Conservation (phyloP, 2,329 filamentous ascomycete genomes). For the Calonectria naviculata region DNA sequence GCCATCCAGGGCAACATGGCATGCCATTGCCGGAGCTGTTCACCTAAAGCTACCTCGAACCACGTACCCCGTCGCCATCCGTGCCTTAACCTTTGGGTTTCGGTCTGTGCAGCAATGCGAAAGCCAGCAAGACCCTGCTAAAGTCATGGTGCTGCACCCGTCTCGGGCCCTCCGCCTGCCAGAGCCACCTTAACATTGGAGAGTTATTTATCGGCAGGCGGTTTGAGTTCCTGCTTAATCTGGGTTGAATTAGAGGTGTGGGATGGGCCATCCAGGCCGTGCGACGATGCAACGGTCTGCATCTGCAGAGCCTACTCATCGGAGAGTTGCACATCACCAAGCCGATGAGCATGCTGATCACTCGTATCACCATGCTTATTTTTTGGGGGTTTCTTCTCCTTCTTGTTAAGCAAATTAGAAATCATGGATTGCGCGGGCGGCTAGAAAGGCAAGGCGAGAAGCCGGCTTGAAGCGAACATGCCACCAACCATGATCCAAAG, state of each 20-base stretch:
- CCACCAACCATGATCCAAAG: background rate
- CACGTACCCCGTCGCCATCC: conserved; percentile 13
- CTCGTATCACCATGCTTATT: background rate
- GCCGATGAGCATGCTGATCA: background rate
- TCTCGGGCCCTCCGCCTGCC: conserved; percentile 20
- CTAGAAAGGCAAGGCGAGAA: background rate
- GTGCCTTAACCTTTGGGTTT: conserved; percentile 16
- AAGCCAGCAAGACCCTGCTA: conserved; percentile 3
- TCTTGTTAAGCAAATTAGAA: background rate
- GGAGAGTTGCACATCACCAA: background rate
- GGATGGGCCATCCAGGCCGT: background rate
- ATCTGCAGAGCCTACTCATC: background rate
- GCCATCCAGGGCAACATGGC: background rate
- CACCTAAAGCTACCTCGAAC: background rate
- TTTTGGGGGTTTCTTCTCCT: no score
- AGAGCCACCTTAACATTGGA: conserved; percentile 10
- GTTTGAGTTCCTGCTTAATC: conserved; percentile 4
- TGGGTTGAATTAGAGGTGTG: background rate
- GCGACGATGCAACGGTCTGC: background rate
- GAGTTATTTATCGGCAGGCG: conserved; percentile 1
- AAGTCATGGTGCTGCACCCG: conserved; percentile 1
- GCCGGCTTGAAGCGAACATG: conserved; percentile 10
- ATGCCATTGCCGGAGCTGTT: background rate
- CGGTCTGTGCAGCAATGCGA: conserved; percentile 8
- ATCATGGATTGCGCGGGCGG: background rate